Percentiles rank a stretch among this genome's conserved stretches.
phyloP scores from a whole-genome alignment of 176 grass and related monocot genomes.

The Urochloa ruziziensis region DNA sequence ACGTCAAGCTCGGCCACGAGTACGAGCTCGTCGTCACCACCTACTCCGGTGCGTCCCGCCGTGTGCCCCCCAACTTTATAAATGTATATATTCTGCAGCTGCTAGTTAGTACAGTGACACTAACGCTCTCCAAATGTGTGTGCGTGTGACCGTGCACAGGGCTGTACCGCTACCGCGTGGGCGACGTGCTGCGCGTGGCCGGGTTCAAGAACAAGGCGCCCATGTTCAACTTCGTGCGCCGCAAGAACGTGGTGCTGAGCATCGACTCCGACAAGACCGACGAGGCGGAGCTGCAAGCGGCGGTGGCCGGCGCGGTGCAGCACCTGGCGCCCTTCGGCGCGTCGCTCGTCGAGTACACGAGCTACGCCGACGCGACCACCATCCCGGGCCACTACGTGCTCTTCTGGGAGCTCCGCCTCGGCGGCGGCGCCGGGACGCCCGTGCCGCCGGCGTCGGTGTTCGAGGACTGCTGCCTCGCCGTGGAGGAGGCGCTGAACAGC shows the following conservation, averaged over 20 bases:
- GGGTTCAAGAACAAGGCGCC: conserved; percentile 74
- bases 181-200: conserved; percentile 65
- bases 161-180: conserved; percentile 66
- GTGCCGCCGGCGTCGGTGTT: conserved; percentile 50
- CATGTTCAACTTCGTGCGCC: conserved; percentile 56
- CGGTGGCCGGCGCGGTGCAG: conserved; percentile 43
- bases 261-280: conserved; percentile 76
- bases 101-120: not conserved
- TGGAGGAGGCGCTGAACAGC: conserved; percentile 63
- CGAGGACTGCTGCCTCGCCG: conserved; percentile 61
- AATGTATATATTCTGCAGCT: not conserved
- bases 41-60: conserved; percentile 48
- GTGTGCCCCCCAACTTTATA: not conserved
- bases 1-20: conserved; percentile 58
- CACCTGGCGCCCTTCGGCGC: conserved; percentile 42
- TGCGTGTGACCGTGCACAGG: conserved; percentile 12
- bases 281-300: conserved; percentile 71
- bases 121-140: no score
- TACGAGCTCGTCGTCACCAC: conserved; percentile 75
- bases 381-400: conserved; percentile 75
- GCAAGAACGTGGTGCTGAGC: conserved; percentile 69
- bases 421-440: not conserved
- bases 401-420: conserved; percentile 61
- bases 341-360: conserved; percentile 78
- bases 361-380: conserved; percentile 45